Evolutionary conservation across 495 filamentous ascomycete species (phyloP).

Genomic region (Lophiostoma macrostomum): DNA sequence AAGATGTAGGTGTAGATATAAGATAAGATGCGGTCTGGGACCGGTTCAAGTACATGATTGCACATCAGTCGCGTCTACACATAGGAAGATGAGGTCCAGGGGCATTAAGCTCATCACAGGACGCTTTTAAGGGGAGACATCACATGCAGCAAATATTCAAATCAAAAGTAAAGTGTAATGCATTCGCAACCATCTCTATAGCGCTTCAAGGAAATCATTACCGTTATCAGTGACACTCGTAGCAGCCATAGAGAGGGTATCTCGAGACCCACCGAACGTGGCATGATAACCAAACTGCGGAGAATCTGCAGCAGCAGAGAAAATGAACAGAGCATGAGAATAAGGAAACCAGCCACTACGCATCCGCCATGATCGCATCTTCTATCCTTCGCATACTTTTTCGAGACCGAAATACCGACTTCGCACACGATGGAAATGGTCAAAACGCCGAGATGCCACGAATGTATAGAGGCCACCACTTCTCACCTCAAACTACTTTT

Average conservation of each 20-base stretch:
- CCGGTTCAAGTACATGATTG: too few relatives aligned
- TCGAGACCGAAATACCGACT: not conserved
- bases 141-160: not conserved
- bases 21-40: too few relatives aligned
- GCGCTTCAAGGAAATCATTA: slow-evolving; percentile 23
- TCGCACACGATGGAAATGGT: slow-evolving; percentile 21
- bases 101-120: too few relatives aligned
- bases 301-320: slow-evolving; percentile 16
- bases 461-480: slow-evolving; percentile 13
- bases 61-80: too few relatives aligned
- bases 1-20: slow-evolving; percentile 40
- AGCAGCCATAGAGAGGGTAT: slow-evolving; percentile 24
- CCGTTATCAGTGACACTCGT: slow-evolving; percentile 20
- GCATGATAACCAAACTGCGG: slow-evolving; percentile 31
- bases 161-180: slow-evolving; percentile 3
- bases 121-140: too few relatives aligned
- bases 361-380: slow-evolving; percentile 8
- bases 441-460: slow-evolving; percentile 31
- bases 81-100: too few relatives aligned
- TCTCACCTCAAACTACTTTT: slow-evolving; percentile 21
- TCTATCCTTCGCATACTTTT: not conserved
- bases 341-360: slow-evolving; percentile 5
- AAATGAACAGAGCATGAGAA: not conserved
- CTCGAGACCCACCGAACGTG: slow-evolving; percentile 12
- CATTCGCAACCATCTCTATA: slow-evolving; percentile 22